Conservation (phyloP, 257 asterid species). For the Ocimum tenuiflorum region DNA sequence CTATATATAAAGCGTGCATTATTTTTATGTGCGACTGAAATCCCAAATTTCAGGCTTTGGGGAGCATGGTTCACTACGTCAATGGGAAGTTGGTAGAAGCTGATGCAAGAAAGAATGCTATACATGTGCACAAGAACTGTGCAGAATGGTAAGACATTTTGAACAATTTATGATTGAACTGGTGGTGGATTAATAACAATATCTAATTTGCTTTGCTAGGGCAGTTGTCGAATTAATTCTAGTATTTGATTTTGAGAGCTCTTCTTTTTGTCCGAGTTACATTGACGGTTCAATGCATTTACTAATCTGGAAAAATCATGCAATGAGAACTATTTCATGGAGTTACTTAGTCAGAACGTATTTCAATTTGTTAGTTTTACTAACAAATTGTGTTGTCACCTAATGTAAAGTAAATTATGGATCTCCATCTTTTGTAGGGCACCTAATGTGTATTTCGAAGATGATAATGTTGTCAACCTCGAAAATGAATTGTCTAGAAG, state of each 20-base stretch:
- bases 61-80: constrained; percentile 62
- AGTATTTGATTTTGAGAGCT: too few species aligned
- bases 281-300: too few species aligned
- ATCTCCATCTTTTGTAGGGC: constrained; percentile 59
- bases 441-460: constrained; percentile 80
- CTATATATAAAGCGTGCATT: too few species aligned
- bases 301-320: too few species aligned
- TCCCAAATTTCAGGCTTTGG: constrained; percentile 53
- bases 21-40: not conserved
- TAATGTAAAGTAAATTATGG: too few species aligned
- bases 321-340: too few species aligned
- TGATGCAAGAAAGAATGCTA: constrained; percentile 31
- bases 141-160: constrained; percentile 66
- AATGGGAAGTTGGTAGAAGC: constrained; percentile 48
- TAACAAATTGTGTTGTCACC: too few species aligned
- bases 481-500: constrained; percentile 79
- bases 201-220: not conserved
- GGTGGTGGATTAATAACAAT: not conserved
- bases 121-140: constrained; percentile 69
- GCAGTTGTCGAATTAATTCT: too few species aligned
- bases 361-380: too few species aligned
- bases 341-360: too few species aligned
- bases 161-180: not conserved
- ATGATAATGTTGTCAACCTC: constrained; percentile 57
- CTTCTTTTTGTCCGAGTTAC: too few species aligned